A percentile compares a stretch with the other conserved stretches of the same genome.
These are phyloP conservation scores for Solanum appendiculatum DNA, from an alignment of 257 asterid species.

Conservation along the genomic window DNA sequence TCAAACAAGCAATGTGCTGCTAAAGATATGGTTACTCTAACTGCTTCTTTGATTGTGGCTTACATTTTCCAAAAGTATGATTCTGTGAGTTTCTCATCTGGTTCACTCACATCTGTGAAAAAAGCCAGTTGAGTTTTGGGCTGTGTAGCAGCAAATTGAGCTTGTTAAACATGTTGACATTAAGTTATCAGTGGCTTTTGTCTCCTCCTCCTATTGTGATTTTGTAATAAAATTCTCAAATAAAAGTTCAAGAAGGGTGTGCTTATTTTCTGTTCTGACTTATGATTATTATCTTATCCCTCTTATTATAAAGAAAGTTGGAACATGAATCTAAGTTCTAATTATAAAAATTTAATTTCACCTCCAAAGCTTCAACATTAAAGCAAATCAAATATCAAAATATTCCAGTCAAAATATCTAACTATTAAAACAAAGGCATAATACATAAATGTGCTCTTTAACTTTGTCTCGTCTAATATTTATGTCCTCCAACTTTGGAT, in stretches of 20 bases:
- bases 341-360: background rate
- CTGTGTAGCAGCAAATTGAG: background rate
- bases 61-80: constrained; percentile 74
- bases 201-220: background rate
- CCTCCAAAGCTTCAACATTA: background rate
- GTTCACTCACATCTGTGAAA: constrained; percentile 31
- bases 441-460: no score
- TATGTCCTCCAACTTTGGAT: background rate
- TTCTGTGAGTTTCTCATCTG: constrained; percentile 41
- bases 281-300: background rate
- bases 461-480: no score
- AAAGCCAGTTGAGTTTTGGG: constrained; percentile 21
- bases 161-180: background rate
- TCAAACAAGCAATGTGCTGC: constrained; percentile 79
- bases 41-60: constrained; percentile 66
- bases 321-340: background rate
- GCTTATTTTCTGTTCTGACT: background rate
- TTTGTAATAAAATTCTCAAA: background rate
- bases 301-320: background rate
- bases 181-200: background rate
- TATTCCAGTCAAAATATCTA: no score
- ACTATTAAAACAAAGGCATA: no score
- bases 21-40: constrained; percentile 47
- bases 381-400: no score
- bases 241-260: background rate